Conservation (phyloP, 495 filamentous ascomycete species). For the Friedmanniomyces simplex region DNA sequence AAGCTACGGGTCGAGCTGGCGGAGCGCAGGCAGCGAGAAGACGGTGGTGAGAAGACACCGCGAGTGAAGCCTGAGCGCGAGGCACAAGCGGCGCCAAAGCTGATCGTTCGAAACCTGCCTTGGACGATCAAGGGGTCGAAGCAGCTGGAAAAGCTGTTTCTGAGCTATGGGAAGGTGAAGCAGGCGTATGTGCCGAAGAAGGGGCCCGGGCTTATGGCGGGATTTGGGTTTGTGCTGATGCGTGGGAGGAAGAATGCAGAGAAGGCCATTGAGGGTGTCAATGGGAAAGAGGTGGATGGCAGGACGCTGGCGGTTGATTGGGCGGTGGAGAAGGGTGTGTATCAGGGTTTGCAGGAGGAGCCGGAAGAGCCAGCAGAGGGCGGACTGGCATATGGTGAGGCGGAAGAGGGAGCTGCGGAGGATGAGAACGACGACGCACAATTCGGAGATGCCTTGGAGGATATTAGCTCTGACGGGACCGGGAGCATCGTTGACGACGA, state of each 20-base stretch:
- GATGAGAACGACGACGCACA: slow-evolving; percentile 26
- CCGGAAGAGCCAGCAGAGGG: slow-evolving; percentile 26
- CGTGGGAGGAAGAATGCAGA: slow-evolving; percentile 84
- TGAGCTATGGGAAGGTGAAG: slow-evolving; percentile 82
- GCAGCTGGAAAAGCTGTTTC: slow-evolving; percentile 65
- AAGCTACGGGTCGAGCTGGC: slow-evolving; percentile 81
- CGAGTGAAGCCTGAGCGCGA: slow-evolving; percentile 31
- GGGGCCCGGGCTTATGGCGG: slow-evolving; percentile 55
- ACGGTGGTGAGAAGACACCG: slow-evolving; percentile 32
- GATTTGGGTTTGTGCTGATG: slow-evolving; percentile 89
- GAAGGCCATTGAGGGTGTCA: slow-evolving; percentile 70
- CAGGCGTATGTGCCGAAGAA: slow-evolving; percentile 67
- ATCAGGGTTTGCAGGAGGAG: slow-evolving; percentile 52
- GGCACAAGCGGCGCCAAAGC: slow-evolving; percentile 63
- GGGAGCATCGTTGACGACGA: slow-evolving; percentile 25
- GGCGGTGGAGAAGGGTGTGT: slow-evolving; percentile 84
- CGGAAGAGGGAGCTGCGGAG: slow-evolving; percentile 31
- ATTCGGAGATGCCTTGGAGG: slow-evolving; percentile 26
- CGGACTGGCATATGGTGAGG: slow-evolving; percentile 30
- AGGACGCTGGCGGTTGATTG: slow-evolving; percentile 84
- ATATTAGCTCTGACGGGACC: slow-evolving; percentile 28
- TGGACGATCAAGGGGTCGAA: slow-evolving; percentile 88
- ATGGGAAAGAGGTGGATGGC: slow-evolving; percentile 84
- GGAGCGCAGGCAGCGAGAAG: slow-evolving; percentile 68
- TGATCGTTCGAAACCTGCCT: slow-evolving; percentile 91